Evolutionary conservation across 2,329 filamentous ascomycete genomes (phyloP), one percentile per base, ranked within the genome.

Genomic region (Venturia asperata): DNA sequence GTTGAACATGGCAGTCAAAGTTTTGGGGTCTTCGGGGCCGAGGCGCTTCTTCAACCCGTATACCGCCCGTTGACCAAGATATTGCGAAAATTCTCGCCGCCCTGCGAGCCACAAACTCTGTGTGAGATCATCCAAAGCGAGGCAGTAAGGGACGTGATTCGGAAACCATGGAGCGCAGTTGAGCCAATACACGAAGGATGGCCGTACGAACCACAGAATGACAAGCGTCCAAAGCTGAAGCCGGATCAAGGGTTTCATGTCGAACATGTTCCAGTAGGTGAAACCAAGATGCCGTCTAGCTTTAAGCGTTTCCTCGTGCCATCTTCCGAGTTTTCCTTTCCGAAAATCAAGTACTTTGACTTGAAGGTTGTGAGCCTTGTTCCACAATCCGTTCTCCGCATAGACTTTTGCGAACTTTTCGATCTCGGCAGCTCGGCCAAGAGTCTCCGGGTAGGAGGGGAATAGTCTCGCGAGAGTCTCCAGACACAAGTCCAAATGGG

Each of bases 371-470:
- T 66, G 64, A 17, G 71, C 70, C 37, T 66, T 68, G 42, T 66
- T 69, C 71, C 71, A 73, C 34, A 69, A 43, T 9, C 71, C 71
- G 41, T 69, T 70, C 63, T 73, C 71, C 19, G 71, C 70, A 64
- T 72, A 72, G 10, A 72, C 69, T 5, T 62, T 66, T 30, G 64
- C 70, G 62, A 73, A 72, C 37, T 65, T 72, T 56, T 71, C 68
- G 5, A 69, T 61, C 39, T 69, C 64, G 19, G 69, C 65, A 3
- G 67, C 67, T 65, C 67, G 67, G 42, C 69, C 65, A 6, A 63
- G 65, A 34, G 49, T 70, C 24, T 24, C 21, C 67, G 56, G 61
- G 65, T 70, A 56, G 19, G 27, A 41, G 13, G 5, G 58, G 27
- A 4, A 41, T 34, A 30, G 58, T 11, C 30, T 6, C 34, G 10